phyloP scores from a whole-genome alignment of 352 stramenopile species.

The Aphanomyces stellatus region DNA sequence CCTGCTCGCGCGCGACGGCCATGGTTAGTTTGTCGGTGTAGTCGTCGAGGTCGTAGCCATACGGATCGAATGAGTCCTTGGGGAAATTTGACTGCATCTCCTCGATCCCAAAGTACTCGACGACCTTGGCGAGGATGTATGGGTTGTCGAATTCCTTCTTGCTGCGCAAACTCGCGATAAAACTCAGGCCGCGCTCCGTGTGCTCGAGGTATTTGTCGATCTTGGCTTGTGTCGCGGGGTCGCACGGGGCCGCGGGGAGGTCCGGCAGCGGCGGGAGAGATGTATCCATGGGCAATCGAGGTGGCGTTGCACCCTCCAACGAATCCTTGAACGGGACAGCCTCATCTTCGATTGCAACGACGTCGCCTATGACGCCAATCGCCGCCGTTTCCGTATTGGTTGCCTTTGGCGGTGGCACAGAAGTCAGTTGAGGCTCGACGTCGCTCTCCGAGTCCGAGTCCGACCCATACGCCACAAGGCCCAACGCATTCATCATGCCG shows the following conservation, averaged over 20 bases:
- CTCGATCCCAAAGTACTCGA: conserved; percentile 81
- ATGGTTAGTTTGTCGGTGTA: conserved; percentile 53
- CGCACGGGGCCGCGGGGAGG: conserved; percentile 22
- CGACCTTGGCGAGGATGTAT: conserved; percentile 80
- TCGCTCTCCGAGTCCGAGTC: conserved; percentile 31
- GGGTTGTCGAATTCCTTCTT: conserved; percentile 84
- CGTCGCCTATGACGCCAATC: too few relatives aligned
- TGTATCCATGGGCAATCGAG: too few relatives aligned
- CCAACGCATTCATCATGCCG: conserved; percentile 32
- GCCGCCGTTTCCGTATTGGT: background rate
- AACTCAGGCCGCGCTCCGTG: conserved; percentile 25
- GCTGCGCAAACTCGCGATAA: conserved; percentile 57
- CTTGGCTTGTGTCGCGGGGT: conserved; percentile 42
- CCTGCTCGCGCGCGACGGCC: conserved; percentile 23
- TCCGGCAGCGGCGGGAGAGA: conserved; percentile 26
- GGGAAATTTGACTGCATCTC: conserved; percentile 69
- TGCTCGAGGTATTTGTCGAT: conserved; percentile 55
- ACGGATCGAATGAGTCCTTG: conserved; percentile 54
- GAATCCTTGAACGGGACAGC: too few relatives aligned
- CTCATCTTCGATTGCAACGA: background rate
- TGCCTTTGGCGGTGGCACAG: background rate
- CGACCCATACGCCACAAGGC: conserved; percentile 28
- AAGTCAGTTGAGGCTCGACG: conserved; percentile 15
- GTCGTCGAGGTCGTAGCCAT: conserved; percentile 57
- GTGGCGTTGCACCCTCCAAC: too few relatives aligned